A percentile compares a stretch with the other conserved stretches of the same genome.
These are phyloP conservation scores for Rhododendron molle DNA, from an alignment of 148 eudicot genomes.

Conservation along the genomic window DNA sequence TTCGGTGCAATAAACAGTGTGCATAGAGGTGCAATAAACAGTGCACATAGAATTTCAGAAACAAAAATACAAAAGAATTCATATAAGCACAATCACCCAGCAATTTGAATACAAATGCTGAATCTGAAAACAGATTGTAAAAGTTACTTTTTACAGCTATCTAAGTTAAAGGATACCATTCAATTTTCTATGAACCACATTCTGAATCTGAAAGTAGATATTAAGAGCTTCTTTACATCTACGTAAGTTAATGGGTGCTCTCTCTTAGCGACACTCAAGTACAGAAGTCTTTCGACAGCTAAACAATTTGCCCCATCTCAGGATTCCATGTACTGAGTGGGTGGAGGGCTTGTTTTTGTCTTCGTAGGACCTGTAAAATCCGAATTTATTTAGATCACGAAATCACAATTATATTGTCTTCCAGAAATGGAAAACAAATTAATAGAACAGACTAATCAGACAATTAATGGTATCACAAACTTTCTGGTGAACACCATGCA, in stretches of 20 bases:
- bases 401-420: neutral
- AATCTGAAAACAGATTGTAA: neutral
- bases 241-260: constrained; percentile 2
- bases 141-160: neutral
- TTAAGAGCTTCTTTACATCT: constrained; percentile 1
- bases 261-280: constrained; percentile 3
- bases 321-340: constrained; percentile 71
- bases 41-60: neutral
- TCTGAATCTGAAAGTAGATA: neutral
- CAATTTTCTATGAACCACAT: neutral
- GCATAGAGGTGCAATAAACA: neutral
- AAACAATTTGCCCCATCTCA: constrained; percentile 10
- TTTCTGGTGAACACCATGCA: neutral
- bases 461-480: neutral
- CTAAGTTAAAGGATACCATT: neutral
- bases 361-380: constrained; percentile 48
- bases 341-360: constrained; percentile 67
- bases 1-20: neutral
- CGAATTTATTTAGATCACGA: neutral
- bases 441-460: neutral
- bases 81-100: neutral
- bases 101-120: neutral
- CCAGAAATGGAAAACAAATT: neutral
- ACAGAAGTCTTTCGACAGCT: constrained; percentile 1
- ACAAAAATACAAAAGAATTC: neutral